Evolutionary conservation across 1,284 basidiomycete genomes (phyloP), one percentile per base, ranked within the genome.

Genomic region (Athelia psychrophila): DNA sequence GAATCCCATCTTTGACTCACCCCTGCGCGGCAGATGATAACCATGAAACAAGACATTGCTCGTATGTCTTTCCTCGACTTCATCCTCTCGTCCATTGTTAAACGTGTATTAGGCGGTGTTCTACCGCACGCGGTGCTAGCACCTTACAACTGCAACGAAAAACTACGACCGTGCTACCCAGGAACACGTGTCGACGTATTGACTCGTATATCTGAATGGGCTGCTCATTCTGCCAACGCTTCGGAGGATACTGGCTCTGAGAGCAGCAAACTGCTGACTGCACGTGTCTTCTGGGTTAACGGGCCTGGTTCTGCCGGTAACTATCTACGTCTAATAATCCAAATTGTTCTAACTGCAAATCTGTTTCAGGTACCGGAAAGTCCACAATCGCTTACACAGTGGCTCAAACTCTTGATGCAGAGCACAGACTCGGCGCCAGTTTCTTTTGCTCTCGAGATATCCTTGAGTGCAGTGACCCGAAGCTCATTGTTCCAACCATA

Each of bases 361-460:
- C n/a, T n/a, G n/a, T n/a, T n/a, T n/a, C n/a, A n/a, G 38, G 38
- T n/a, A 42, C 38, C 20, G 38, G 38, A n/a, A 42, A 42, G 38
- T 8, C 38, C n/a, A 42, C 38, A 8, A 42, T 42, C n/a, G 38
- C 38, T 9, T 42, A 18, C n/a, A 42, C 38, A 8, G n/a, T 42
- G 16, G 38, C 38, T 8, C 9, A 6, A 16, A 22, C 9, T n/a
- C 38, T 42, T 9, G n/a, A 42, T 42, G 16, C 20, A 22, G n/a
- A 42, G 38, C 16, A 42, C 9, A 42, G n/a, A 42, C 60, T 58
- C 49, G 58, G 53, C 15, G 57, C 54, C 20, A 58, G 51, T 32
- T 61, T 61, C 48, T 61, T 60, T 47, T 59, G 51, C 49, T 61
- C 60, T 53, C 54, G 60, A 24, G 53, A 46, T 32, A 30, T 44